A percentile compares a stretch with the other conserved stretches of the same genome.
Conservation (phyloP, 2,329 filamentous ascomycete species). For the Hypoxylon sp. region DNA sequence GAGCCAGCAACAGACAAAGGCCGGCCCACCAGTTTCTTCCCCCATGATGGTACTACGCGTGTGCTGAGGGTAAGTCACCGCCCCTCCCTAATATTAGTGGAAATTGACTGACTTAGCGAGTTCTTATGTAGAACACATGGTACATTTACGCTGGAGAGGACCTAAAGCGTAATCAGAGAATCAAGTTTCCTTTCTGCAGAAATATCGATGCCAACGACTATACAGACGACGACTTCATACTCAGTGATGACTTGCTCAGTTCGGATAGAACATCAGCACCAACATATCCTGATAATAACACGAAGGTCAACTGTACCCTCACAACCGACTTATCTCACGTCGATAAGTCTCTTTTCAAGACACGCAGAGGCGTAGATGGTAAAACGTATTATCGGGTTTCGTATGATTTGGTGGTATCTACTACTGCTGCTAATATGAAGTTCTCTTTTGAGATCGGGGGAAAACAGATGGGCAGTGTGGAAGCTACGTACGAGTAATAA, state of each 20-base stretch:
- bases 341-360: background rate
- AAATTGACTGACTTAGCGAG: background rate
- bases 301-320: background rate
- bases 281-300: background rate
- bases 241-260: background rate
- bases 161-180: background rate
- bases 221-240: background rate
- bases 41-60: background rate
- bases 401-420: background rate
- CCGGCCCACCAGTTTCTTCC: background rate
- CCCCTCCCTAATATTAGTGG: background rate
- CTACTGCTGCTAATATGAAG: background rate
- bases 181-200: background rate
- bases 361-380: background rate
- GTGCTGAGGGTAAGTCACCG: background rate
- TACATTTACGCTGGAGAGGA: slow-evolving; percentile 2
- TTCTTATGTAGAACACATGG: background rate
- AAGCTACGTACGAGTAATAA: background rate
- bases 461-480: background rate
- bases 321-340: background rate
- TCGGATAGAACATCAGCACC: background rate
- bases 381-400: background rate
- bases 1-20: background rate
- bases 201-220: background rate
- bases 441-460: background rate